phyloP scores from a whole-genome alignment of 1,139 yeast species.

The Hanseniaspora sp. region DNA sequence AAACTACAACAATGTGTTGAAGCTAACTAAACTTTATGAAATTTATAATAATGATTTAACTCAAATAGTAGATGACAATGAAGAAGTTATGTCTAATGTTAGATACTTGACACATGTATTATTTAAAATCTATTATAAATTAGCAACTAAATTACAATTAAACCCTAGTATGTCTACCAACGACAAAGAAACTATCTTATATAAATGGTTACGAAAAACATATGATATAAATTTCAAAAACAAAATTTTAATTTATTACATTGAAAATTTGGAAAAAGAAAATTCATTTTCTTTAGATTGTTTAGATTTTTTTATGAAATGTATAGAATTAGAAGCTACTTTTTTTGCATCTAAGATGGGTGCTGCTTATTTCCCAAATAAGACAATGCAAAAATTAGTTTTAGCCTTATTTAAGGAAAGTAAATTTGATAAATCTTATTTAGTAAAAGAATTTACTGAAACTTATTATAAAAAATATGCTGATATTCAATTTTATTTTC shows the following conservation, averaged over 20 bases:
- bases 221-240: conserved; percentile 45
- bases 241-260: conserved; percentile 33
- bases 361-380: conserved; percentile 54
- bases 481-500: conserved; percentile 60
- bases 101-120: conserved; percentile 46
- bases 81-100: conserved; percentile 19
- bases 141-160: conserved; percentile 43
- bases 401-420: conserved; percentile 32
- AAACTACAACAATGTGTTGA: conserved; percentile 15
- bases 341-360: conserved; percentile 40
- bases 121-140: conserved; percentile 45
- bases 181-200: conserved; percentile 39
- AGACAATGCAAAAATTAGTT: conserved; percentile 42
- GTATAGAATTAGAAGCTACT: conserved; percentile 50
- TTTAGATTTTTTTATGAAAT: conserved; percentile 51
- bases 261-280: conserved; percentile 32
- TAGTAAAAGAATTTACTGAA: conserved; percentile 50
- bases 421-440: conserved; percentile 34
- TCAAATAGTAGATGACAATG: conserved; percentile 12
- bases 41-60: neutral
- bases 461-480: conserved; percentile 44
- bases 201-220: conserved; percentile 53
- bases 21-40: conserved; percentile 12
- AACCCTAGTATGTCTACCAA: conserved; percentile 27
- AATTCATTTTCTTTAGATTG: conserved; percentile 42